phyloP scores from a whole-genome alignment of 83 land plant species.

The Isoetes engelmannii region DNA sequence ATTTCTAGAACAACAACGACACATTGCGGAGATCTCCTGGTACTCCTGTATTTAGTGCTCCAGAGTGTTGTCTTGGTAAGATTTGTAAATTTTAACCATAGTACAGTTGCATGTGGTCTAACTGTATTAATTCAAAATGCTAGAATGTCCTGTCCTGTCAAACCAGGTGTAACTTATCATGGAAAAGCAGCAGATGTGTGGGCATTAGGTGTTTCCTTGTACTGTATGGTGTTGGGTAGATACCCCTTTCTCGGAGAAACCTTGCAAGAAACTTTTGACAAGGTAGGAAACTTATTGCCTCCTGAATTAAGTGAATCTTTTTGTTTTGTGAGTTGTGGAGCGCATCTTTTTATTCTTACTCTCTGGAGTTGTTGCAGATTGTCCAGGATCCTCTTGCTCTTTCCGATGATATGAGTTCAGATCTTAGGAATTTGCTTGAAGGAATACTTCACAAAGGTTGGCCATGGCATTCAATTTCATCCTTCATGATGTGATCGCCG shows the following conservation, averaged over 20 bases:
- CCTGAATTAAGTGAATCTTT: too few relatives aligned
- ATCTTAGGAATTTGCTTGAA: constrained; percentile 14
- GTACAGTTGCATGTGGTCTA: neutral
- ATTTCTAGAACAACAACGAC: neutral
- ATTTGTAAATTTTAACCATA: neutral
- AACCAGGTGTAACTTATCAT: constrained; percentile 73
- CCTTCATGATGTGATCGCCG: neutral
- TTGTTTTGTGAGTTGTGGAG: too few relatives aligned
- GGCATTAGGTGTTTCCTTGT: constrained; percentile 91
- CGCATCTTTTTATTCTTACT: too few relatives aligned
- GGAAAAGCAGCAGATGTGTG: constrained; percentile 96
- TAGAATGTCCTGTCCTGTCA: neutral
- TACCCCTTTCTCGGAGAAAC: constrained; percentile 93
- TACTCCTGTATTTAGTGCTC: constrained; percentile 11
- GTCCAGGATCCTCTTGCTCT: constrained; percentile 7
- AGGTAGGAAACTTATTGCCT: constrained; percentile 10
- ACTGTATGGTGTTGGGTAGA: constrained; percentile 74
- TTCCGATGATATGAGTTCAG: constrained; percentile 14
- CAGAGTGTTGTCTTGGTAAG: constrained; percentile 14
- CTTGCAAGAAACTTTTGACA: constrained; percentile 65
- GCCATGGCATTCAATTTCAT: neutral
- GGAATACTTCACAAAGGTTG: constrained; percentile 16
- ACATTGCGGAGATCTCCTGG: constrained; percentile 15
- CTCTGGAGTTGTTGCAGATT: neutral
- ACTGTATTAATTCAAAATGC: too few relatives aligned